Evolutionary conservation across 139 green algal species (phyloP), one percentile per base, ranked within the genome.

Genomic region (Coccomyxa sp.): DNA sequence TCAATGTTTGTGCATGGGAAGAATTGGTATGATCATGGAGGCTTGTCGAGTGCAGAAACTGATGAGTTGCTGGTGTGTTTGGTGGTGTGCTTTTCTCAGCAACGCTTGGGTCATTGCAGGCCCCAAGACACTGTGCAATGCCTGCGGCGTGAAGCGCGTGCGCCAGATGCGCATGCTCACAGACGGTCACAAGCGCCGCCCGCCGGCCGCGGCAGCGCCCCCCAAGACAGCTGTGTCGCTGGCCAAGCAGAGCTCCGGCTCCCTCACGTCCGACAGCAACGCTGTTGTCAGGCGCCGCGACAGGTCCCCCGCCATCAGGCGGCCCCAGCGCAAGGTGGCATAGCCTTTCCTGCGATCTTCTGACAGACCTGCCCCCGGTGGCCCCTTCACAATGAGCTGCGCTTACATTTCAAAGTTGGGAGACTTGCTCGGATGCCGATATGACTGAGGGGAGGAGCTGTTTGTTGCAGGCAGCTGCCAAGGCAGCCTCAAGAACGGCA

Each of bases 51-150:
- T 51, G 38, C 38, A 51, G 38, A 3, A 51, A 51, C 3, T 51
- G 7, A 51, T 51, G 7, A 51, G 21, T 74, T 23, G 66, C 66
- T 74, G 66, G 66, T 74, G 66, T 27, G 1, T 30, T 30, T 74
- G 66, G 21, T 10, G 4, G 23, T 23, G 3, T 23, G 38, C 38
- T 51, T 3, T 7, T 7, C 38, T 51, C 38, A 51, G 38, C 38
- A 51, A 51, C 38, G 38, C 38, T 11, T 51, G 38, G 38, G 38
- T 51, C 38, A 51, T 51, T 7, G 68, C 85, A 89, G 88, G 89
- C 30, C 87, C 90, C 59, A 92, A 92, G 77, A 92, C 89, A 7
- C 82, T 93, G 27, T 93, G 90, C 89, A 93, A 93, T 45, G 87
- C 87, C 10, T 91, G 83, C 82, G 85, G 85, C n/a, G 86, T 89